These are phyloP conservation scores for Phytopythium litorale DNA, from an alignment of 352 stramenopile species.

Conservation along the genomic window DNA sequence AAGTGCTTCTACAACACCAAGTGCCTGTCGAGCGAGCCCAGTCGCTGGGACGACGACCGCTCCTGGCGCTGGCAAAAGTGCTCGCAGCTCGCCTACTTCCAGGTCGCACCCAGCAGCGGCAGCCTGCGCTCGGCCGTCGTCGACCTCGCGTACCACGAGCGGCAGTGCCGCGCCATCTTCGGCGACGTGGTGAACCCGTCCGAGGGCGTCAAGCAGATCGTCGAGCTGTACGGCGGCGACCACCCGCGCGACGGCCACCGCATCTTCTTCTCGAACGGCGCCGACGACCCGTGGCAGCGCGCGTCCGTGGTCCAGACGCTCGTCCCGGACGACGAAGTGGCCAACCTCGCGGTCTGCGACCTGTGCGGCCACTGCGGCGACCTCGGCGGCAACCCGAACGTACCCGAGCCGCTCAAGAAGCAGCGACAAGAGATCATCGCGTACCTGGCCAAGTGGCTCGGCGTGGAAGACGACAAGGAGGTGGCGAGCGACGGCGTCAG, in stretches of 20 bases:
- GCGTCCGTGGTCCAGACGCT: constrained; percentile 63
- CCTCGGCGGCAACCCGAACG: constrained; percentile 38
- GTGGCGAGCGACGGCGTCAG: neutral
- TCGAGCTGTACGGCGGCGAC: constrained; percentile 70
- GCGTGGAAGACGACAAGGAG: constrained; percentile 6
- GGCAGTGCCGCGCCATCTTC: constrained; percentile 78
- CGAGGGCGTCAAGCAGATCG: constrained; percentile 52
- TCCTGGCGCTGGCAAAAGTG: constrained; percentile 90
- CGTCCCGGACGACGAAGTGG: constrained; percentile 43
- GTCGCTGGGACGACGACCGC: constrained; percentile 64
- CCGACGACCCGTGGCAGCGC: constrained; percentile 84
- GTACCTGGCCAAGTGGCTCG: constrained; percentile 69
- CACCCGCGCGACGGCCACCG: constrained; percentile 58
- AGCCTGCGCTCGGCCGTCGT: constrained; percentile 68
- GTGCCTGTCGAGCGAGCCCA: constrained; percentile 45
- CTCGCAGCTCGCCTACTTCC: constrained; percentile 83
- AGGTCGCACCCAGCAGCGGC: constrained; percentile 55
- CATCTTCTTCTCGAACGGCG: constrained; percentile 83
- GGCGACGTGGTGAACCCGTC: constrained; percentile 58
- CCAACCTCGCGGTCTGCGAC: constrained; percentile 71
- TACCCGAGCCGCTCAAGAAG: constrained; percentile 55
- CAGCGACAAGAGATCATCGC: constrained; percentile 60
- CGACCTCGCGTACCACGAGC: constrained; percentile 70
- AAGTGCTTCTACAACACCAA: constrained; percentile 84
- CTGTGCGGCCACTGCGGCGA: constrained; percentile 84